A percentile compares a stretch with the other conserved stretches of the same genome.
These are phyloP conservation scores for Mallotus nudiflorus DNA, from an alignment of 345 rosid genomes.

Conservation along the genomic window DNA sequence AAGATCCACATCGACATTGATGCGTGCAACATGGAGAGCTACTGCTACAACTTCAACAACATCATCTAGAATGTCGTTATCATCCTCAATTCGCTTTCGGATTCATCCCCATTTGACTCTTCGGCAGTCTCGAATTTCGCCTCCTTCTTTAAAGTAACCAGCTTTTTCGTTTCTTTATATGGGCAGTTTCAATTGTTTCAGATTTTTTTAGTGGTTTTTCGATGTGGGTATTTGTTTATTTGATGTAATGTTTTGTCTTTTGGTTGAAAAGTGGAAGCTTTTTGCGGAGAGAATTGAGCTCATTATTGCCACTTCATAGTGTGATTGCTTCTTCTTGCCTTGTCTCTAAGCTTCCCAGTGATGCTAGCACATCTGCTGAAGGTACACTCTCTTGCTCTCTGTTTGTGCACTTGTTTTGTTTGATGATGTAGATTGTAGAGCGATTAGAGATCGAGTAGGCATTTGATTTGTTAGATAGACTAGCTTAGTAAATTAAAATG, in stretches of 20 bases:
- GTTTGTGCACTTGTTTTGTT: neutral
- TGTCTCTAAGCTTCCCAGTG: conserved; percentile 67
- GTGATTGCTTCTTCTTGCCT: conserved; percentile 67
- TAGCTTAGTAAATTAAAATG: neutral
- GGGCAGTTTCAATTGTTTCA: neutral
- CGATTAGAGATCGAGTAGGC: neutral
- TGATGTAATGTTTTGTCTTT: neutral
- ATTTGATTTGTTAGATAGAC: neutral
- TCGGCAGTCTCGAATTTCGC: conserved; percentile 29
- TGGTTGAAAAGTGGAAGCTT: conserved; percentile 37
- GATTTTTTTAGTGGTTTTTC: neutral
- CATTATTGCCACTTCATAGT: conserved; percentile 60
- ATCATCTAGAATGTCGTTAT: conserved; percentile 22
- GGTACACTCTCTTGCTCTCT: conserved; percentile 32
- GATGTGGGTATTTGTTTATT: neutral
- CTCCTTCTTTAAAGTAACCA: conserved; percentile 34
- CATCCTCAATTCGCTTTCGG: conserved; percentile 35
- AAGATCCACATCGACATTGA: conserved; percentile 39
- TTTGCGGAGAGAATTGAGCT: conserved; percentile 62
- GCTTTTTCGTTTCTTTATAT: neutral
- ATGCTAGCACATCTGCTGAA: conserved; percentile 39
- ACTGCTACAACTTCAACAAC: conserved; percentile 18
- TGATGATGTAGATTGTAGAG: neutral
- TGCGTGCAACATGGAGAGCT: conserved; percentile 40
- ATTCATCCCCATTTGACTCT: conserved; percentile 31